phyloP scores from a whole-genome alignment of 306 rosid genomes.

The Glycine latifolia region DNA sequence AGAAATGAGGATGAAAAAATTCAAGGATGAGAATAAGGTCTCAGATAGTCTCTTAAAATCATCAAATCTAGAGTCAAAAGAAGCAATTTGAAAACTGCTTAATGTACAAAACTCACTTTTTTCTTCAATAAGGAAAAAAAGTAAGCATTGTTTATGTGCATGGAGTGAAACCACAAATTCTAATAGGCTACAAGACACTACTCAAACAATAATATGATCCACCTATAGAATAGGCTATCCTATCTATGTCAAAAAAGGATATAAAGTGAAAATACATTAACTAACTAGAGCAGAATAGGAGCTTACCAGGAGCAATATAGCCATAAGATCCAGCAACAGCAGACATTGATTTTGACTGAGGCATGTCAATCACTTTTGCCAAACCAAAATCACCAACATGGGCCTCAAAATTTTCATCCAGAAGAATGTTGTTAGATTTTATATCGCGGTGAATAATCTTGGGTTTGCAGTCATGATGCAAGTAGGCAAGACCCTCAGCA shows the following conservation, averaged over 20 bases:
- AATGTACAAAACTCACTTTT: constrained; percentile 27
- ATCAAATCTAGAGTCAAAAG: constrained; percentile 15
- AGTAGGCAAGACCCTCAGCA: constrained; percentile 97
- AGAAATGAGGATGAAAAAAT: constrained; percentile 29
- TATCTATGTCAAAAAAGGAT: constrained; percentile 5
- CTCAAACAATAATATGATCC: constrained; percentile 13
- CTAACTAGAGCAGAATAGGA: constrained; percentile 17
- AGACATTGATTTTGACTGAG: constrained; percentile 94
- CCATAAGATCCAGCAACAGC: constrained; percentile 99
- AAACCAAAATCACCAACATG: constrained; percentile 99
- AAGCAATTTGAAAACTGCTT: constrained; percentile 26
- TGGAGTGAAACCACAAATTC: constrained; percentile 12
- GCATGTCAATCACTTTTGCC: constrained; percentile 98
- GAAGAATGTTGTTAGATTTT: constrained; percentile 90
- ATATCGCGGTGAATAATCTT: constrained; percentile 95
- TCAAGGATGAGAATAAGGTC: neutral
- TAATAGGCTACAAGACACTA: neutral
- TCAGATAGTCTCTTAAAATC: neutral
- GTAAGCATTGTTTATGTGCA: neutral
- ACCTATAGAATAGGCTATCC: neutral
- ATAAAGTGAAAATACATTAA: neutral
- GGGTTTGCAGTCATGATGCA: constrained; percentile 98
- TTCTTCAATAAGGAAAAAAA: neutral
- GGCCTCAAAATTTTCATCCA: constrained; percentile 86
- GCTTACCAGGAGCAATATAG: constrained; percentile 96